A percentile compares a stretch with the other conserved stretches of the same genome.
phyloP scores from a whole-genome alignment of 257 asterid species.

The Apocynum venetum region DNA sequence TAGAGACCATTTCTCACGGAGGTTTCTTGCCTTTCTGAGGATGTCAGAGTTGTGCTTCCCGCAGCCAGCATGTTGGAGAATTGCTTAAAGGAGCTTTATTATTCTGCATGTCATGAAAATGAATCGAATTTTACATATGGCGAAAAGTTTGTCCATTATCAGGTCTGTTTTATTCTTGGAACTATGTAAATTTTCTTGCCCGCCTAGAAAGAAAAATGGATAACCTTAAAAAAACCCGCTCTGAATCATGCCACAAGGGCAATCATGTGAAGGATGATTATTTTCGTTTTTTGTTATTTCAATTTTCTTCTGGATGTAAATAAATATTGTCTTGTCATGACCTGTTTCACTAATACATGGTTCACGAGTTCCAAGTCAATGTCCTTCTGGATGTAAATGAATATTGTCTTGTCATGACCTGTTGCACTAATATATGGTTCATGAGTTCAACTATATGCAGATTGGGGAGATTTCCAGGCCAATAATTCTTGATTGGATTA shows the following conservation, averaged over 20 bases:
- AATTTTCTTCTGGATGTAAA: neutral
- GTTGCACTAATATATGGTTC: neutral
- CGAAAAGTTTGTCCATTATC: slow-evolving; percentile 53
- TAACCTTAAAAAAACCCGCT: neutral
- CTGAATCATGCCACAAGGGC: neutral
- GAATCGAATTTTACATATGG: slow-evolving; percentile 20
- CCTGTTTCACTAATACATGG: neutral
- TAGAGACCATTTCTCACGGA: slow-evolving; percentile 76
- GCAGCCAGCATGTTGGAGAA: slow-evolving; percentile 77
- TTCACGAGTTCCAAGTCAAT: slow-evolving; percentile 9
- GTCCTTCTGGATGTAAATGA: neutral
- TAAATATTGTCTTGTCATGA: neutral
- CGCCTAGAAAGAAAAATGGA: neutral
- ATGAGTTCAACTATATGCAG: slow-evolving; percentile 34
- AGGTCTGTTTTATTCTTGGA: slow-evolving; percentile 36
- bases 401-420: neutral
- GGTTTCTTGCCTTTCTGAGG: slow-evolving; percentile 61
- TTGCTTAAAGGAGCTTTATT: slow-evolving; percentile 53
- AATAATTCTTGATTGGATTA: slow-evolving; percentile 93
- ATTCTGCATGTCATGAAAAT: slow-evolving; percentile 48
- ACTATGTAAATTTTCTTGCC: slow-evolving; percentile 5
- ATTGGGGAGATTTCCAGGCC: slow-evolving; percentile 76
- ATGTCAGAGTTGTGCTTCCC: slow-evolving; percentile 75
- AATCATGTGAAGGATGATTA: neutral
- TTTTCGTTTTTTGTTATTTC: neutral